Base-by-base conservation (phyloP, 2,329 filamentous ascomycete species). In the Fusarium sp. region DNA sequence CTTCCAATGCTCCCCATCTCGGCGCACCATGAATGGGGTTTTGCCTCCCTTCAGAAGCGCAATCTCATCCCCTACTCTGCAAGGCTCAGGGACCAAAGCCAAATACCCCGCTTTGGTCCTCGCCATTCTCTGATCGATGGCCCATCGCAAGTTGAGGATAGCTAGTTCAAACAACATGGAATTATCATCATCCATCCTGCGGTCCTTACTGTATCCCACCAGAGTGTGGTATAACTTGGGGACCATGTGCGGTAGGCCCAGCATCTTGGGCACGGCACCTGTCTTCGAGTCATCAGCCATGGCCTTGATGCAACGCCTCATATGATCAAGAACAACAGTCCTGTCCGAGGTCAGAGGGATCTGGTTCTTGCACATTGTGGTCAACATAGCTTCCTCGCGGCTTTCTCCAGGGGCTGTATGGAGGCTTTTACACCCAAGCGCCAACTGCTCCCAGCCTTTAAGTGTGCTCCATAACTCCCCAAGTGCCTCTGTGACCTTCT, bases 91-190 rank as follows among this genome's bases (percentile, higher is more conserved):
- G 22, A 65, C 10, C 50, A 65, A 27, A 1, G 6, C 50, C 3
- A 67, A 20, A n/a, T 65, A 65, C 35, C 65, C 65, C 0, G 7
- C 33, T 1, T 25, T 2, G 1, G 60, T 67, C 1, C 15, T 50
- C 8, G 50, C 50, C 60, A 67, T 58, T 12, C 65, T 65, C 2
- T 67, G 61, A 9, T 67, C 50, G n/a, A 65, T 11, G 1, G 61
- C 65, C 30, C 62, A 62, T 63, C 43, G n/a, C 6, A 57, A 37
- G 8, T 17, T 37, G 6, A 57, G n/a, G 25, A 57, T 12, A 12
- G 52, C 30, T 12, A 57, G 12, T 22, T 22, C 52, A 37, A 35
- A 14, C 12, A 33, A 15, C 7, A 33, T 35, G 20, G 17, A 14
- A 10, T n/a, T 43, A 25, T 58, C 54, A 27, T 61, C 38, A 33